phyloP scores from a whole-genome alignment of 2,329 filamentous ascomycete genomes.

The Neodidymelliopsis sp. region DNA sequence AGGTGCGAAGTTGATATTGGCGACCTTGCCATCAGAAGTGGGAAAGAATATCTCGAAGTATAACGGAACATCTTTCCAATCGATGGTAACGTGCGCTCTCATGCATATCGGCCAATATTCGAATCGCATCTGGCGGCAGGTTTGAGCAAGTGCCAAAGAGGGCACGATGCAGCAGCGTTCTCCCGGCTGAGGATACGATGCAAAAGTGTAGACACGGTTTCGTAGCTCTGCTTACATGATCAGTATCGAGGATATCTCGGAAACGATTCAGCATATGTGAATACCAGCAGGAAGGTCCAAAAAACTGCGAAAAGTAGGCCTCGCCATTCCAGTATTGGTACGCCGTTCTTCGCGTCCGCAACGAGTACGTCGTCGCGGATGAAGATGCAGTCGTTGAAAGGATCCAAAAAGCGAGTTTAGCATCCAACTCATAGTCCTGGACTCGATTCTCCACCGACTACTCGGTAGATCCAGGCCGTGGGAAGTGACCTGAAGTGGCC shows the following conservation, averaged over 20 bases:
- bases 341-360: no score
- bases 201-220: constrained; percentile 8
- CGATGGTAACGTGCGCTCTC: neutral
- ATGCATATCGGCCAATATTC: constrained; percentile 9
- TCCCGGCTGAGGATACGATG: neutral
- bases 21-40: neutral
- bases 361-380: no score
- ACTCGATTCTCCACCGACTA: no score
- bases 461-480: no score
- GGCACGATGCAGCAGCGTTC: constrained; percentile 2
- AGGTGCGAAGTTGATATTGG: constrained; percentile 1
- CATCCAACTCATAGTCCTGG: no score
- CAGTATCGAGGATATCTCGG: neutral
- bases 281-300: constrained; percentile 5
- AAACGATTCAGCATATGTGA: accelerated
- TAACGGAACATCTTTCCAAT: constrained; percentile 4
- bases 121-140: neutral
- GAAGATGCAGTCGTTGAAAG: no score
- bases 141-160: neutral
- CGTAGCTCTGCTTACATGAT: neutral
- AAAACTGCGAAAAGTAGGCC: no score
- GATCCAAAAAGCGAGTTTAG: no score
- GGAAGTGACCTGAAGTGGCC: no score
- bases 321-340: no score
- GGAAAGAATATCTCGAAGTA: constrained; percentile 5